Base-by-base conservation (phyloP, 179 eudicot genomes). In the Amaranthus tricolor region DNA sequence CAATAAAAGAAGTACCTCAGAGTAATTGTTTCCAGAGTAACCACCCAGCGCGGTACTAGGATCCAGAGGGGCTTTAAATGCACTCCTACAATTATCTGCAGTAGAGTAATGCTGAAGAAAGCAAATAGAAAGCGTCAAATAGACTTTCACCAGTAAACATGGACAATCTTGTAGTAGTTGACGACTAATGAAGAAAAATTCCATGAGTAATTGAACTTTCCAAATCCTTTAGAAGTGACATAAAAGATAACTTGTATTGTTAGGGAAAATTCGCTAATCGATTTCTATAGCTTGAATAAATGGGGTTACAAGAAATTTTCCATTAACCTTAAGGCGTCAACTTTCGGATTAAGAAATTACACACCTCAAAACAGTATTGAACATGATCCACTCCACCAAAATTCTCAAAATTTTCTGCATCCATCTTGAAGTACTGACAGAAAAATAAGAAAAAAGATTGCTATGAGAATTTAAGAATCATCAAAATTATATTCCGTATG, bases 31-130 rank as follows among this genome's bases (percentile, higher is more conserved):
- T 62, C 96, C 94, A 53, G 96, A 85, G 82, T 86, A 96, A 84
- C 99, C 99, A 61, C 99, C 99, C 60, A 96, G 77, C 24, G 90
- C 92, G 9, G 97, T 94, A 89, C 93, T 89, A 66, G 99, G 99
- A 85, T 96, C 99, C 80, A 96, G 93, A n/a, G 99, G 99, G 50
- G 85, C 99, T 86, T 91, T 89, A 79, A 96, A 96, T 62, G 99
- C 97, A 83, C 98, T 93, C 82, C 88, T 77, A 78, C 99, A 96
- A 59, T 86, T 68, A 21, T 86, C 94, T 40, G 88, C 89, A 66
- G 94, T 84, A 24, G 90, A 81, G 82, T 84, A 93, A 81, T 93
- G 97, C 99, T 96, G 74, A 58, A 77, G 55, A 52, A 79, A 73
- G 68, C 71, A 79, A 48, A 62, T 66, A 77, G 51, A 62, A 20